Evolutionary conservation across 2,329 filamentous ascomycete species (phyloP), one percentile per base, ranked within the genome.

Genomic region (Colletotrichum coccodes): DNA sequence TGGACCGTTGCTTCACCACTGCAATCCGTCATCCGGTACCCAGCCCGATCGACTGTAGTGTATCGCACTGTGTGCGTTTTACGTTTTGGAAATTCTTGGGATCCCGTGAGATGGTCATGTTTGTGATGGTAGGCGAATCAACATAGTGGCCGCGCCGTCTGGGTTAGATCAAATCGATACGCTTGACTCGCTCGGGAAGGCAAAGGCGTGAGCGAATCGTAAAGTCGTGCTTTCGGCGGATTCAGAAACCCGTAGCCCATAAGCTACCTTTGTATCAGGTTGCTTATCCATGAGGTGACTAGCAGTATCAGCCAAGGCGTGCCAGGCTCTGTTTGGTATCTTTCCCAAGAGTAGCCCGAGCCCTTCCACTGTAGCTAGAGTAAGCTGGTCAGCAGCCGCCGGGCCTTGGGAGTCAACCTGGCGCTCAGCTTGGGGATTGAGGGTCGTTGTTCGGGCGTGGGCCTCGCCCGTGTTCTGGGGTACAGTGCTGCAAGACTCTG

Each of bases 231-330:
- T 40, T 14, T n/a, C 18, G 42, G 23, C 28, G 16, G 53, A 11
- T 42, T 18, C 21, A 42, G 46, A 66, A 59, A 42, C 34, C 46
- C 30, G 40, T 54, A 64, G 64, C 30, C 30, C 56, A 46, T 32
- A 18, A 40, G 32, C 49, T 42, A 62, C 62, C 49, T 38, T 23
- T 53, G 60, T 47, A 44, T 54, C 53, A 59, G 47, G n/a, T 47
- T 64, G 46, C 52, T 46, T 28, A 53, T 54, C 53, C 46, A 18
- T 47, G 21, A 34, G 38, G 38, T 26, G 57, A 32, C 40, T 59
- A 68, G 61, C 16, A 64, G 53, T 50, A 65, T 54, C 60, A 60
- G 65, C 61, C 65, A 65, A 65, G 65, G 21, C 26, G 52, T 64
- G 44, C 46, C 64, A 38, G 26, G 26, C 38, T 30, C 30, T n/a